Evolutionary conservation across 306 rosid species (phyloP).

Genomic region (Rosa persica): DNA sequence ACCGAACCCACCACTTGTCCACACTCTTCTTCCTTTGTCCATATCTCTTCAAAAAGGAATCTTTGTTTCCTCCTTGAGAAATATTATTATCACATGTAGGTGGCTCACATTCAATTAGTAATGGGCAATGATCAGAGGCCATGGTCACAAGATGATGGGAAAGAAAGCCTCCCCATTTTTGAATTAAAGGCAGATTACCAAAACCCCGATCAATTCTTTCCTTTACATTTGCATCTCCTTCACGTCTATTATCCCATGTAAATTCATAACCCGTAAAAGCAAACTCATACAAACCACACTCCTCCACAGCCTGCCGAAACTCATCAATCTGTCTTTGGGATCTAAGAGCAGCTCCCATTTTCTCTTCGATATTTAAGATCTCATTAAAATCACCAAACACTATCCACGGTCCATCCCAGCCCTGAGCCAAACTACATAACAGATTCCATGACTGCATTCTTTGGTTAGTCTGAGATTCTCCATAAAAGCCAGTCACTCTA

Average conservation of each 20-base stretch:
- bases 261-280: not conserved
- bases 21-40: too few species aligned
- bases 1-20: too few species aligned
- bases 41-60: too few species aligned
- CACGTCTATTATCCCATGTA: not conserved
- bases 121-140: not conserved
- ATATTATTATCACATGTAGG: too few species aligned
- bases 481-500: too few species aligned
- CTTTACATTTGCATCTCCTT: not conserved
- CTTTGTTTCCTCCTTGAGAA: too few species aligned
- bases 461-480: too few species aligned
- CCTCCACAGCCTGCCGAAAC: not conserved
- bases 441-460: too few species aligned
- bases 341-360: not conserved
- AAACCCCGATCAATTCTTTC: not conserved
- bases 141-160: not conserved
- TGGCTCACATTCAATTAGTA: not conserved
- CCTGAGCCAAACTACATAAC: too few species aligned
- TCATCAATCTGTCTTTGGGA: not conserved
- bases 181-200: not conserved
- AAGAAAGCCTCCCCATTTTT: not conserved
- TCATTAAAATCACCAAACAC: not conserved
- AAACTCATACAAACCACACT: not conserved
- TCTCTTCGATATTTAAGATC: not conserved
- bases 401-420: too few species aligned